A percentile compares a stretch with the other conserved stretches of the same genome.
Evolutionary conservation across 2,329 filamentous ascomycete genomes (phyloP).

Genomic region (Exophiala calicioides): DNA sequence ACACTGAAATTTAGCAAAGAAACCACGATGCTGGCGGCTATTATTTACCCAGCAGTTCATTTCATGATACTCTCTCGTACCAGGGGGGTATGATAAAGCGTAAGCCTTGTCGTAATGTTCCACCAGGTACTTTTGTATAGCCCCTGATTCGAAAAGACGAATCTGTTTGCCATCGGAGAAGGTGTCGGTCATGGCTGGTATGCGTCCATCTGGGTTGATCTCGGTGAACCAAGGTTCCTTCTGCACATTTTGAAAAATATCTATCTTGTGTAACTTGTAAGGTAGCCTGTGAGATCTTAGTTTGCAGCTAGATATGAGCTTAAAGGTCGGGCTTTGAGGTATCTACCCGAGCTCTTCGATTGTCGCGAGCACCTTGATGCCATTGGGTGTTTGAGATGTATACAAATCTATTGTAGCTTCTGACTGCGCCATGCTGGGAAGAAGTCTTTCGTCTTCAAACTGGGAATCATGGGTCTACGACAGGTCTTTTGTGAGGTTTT

Average conservation of each 20-base stretch:
- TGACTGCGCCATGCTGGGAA: too few species aligned
- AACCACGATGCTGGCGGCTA: too few species aligned
- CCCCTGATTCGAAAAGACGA: constrained; percentile 76
- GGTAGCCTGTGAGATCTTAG: too few species aligned
- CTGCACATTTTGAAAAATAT: constrained; percentile 6
- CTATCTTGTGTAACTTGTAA: neutral
- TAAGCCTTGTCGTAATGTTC: constrained; percentile 82
- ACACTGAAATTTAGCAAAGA: neutral
- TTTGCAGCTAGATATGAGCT: too few species aligned
- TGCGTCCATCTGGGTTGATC: constrained; percentile 8
- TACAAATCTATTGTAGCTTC: too few species aligned
- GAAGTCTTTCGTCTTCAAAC: too few species aligned
- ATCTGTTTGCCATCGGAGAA: constrained; percentile 49
- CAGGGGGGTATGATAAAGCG: constrained; percentile 78
- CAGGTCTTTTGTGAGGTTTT: too few species aligned
- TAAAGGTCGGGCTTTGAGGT: too few species aligned
- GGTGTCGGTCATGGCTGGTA: constrained; percentile 61
- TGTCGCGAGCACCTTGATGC: neutral
- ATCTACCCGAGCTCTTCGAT: constrained; percentile 2
- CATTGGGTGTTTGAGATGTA: constrained; percentile 1
- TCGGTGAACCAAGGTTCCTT: constrained; percentile 7
- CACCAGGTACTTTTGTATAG: constrained; percentile 76
- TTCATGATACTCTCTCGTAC: constrained; percentile 73
- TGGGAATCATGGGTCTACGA: too few species aligned
- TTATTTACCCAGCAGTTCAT: constrained; percentile 72